Conservation (phyloP, 768 basidiomycete species). For the Suillus ampliporus region DNA sequence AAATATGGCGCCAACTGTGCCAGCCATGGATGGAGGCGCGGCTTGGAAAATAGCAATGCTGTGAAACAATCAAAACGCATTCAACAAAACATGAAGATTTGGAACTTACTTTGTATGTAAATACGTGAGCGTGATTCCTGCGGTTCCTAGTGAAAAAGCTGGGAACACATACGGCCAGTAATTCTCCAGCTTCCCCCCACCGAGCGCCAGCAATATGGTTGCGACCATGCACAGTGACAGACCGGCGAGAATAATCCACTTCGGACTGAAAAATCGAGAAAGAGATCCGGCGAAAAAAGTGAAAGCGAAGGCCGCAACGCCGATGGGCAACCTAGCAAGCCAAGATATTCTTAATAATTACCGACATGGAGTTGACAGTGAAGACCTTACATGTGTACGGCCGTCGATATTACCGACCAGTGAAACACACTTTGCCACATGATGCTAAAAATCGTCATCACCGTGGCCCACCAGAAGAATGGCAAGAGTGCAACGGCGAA, state of each 20-base stretch:
- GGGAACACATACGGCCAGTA: slow-evolving; percentile 58
- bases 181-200: slow-evolving; percentile 42
- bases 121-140: slow-evolving; percentile 50
- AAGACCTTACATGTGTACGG: slow-evolving; percentile 43
- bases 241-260: slow-evolving; percentile 52
- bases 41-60: slow-evolving; percentile 58
- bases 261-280: slow-evolving; percentile 42
- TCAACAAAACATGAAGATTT: background rate
- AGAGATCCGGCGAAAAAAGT: slow-evolving; percentile 47
- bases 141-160: slow-evolving; percentile 53
- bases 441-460: slow-evolving; percentile 41
- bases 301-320: slow-evolving; percentile 42
- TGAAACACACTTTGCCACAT: slow-evolving; percentile 47
- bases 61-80: slow-evolving; percentile 4
- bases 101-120: slow-evolving; percentile 52
- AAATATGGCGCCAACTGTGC: slow-evolving; percentile 61
- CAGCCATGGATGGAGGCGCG: slow-evolving; percentile 52
- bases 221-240: slow-evolving; percentile 43
- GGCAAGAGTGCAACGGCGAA: slow-evolving; percentile 43
- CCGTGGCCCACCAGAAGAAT: slow-evolving; percentile 47
- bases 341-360: slow-evolving; percentile 5
- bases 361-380: slow-evolving; percentile 11
- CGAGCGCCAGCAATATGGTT: slow-evolving; percentile 49
- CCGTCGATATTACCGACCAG: slow-evolving; percentile 48
- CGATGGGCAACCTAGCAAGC: slow-evolving; percentile 46